Base-by-base conservation (phyloP, 495 filamentous ascomycete genomes). In the Terfezia claveryi region DNA sequence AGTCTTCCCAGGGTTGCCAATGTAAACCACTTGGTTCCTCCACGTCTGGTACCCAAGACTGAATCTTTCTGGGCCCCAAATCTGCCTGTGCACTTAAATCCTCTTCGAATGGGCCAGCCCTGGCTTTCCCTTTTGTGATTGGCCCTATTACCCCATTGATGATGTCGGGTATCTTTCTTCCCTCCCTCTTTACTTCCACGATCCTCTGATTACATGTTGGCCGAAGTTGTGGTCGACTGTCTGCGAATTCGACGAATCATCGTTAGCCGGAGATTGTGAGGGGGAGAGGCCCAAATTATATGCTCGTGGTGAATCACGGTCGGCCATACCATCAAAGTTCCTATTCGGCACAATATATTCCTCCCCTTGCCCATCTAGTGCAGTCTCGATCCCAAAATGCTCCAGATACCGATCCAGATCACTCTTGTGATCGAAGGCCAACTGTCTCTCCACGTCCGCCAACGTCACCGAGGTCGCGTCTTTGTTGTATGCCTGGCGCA, bases 401-500 rank as follows among this genome's bases (percentile, higher is more conserved):
- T 46, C 41, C 14, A 14, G 17, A 46, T 46, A 46, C 4, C 41
- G 41, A 20, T 46, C 41, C 4, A 46, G 17, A 46, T 46, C 41
- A 20, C 17, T 46, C 41, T 6, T 14, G 17, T 46, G 41, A 20
- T 46, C 41, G 41, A 46, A 46, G 17, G 4, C 41, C 14, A 46
- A 20, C 17, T 46, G 41, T 9, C 41, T 14, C 17, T 14, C 17
- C 17, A 46, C 17, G 17, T 46, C 41, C 41, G 41, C 12, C 8
- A 46, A 8, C 8, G 41, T 46, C 12, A 46, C 41, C 17, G 41
- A 46, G 17, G 41, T 46, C 2, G 41, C 8, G 41, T 46, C 41
- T 9, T 46, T 46, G 41, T 46, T 46, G 41, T 46, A 46, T 46
- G 41, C 12, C 41, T 46, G 41, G 12, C 41, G 41, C 37, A 96